Evolutionary conservation across 2,329 filamentous ascomycete genomes (phyloP).

Genomic region (Elsinoe arachidis): DNA sequence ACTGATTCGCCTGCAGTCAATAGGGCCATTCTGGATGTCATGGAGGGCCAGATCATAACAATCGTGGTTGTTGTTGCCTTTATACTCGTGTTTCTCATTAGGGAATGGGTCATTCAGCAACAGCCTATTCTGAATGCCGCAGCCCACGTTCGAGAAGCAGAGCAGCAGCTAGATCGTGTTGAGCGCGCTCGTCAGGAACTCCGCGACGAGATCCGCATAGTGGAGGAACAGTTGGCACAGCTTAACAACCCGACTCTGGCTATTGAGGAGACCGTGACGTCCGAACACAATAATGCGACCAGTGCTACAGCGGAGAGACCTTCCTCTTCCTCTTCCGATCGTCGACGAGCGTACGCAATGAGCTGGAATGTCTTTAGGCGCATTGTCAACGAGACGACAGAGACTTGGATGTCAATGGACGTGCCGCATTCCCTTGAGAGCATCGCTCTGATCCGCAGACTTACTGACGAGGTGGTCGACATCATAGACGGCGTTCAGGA

Average conservation of each 20-base stretch:
- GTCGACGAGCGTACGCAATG: not conserved
- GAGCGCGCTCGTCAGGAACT: conserved; percentile 12
- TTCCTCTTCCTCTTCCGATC: not conserved
- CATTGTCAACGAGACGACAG: not conserved
- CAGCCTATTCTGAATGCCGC: conserved; percentile 84
- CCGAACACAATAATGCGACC: not conserved
- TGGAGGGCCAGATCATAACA: conserved; percentile 93
- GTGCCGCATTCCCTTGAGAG: not conserved
- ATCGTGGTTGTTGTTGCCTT: conserved; percentile 85
- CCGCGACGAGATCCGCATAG: conserved; percentile 12
- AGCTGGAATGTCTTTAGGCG: conserved; percentile 1
- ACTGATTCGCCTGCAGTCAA: conserved; percentile 68
- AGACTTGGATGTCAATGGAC: not conserved
- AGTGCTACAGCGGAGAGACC: not conserved
- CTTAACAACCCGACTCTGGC: not conserved
- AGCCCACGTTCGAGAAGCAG: conserved; percentile 26
- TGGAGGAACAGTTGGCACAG: conserved; percentile 13
- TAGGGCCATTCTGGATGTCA: conserved; percentile 66
- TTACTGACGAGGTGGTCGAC: conserved; percentile 3
- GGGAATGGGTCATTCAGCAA: conserved; percentile 97
- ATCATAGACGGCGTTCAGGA: conserved; percentile 2
- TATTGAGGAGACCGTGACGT: not conserved
- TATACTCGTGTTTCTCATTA: conserved; percentile 90
- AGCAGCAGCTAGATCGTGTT: conserved; percentile 21
- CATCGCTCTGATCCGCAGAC: not conserved